Conservation (phyloP, 495 filamentous ascomycete species). For the Annulohypoxylon stygium region DNA sequence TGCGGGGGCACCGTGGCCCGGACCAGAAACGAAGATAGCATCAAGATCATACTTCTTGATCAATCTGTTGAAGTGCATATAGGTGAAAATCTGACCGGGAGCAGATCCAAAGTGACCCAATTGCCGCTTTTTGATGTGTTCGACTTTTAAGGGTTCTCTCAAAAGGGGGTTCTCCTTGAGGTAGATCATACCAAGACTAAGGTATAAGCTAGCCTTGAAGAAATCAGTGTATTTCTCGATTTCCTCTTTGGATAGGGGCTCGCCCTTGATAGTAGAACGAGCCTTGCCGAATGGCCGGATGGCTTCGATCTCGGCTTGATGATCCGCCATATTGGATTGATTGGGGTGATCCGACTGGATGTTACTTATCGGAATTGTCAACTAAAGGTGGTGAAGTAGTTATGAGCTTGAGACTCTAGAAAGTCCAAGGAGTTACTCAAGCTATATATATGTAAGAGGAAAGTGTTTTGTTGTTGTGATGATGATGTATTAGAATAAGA, state of each 20-base stretch:
- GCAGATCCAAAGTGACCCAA: constrained; percentile 82
- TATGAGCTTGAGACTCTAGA: constrained; percentile 24
- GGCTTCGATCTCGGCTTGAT: constrained; percentile 58
- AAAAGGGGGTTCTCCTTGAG: constrained; percentile 76
- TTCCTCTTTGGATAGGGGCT: constrained; percentile 71
- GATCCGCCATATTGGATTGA: constrained; percentile 52
- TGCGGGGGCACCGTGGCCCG: constrained; percentile 78
- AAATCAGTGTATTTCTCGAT: constrained; percentile 74
- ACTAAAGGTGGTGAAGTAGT: background rate
- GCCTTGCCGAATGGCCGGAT: constrained; percentile 74
- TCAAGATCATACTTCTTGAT: constrained; percentile 82
- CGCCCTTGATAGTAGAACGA: constrained; percentile 71
- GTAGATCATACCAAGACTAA: constrained; percentile 81
- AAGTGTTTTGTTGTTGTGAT: constrained; percentile 16
- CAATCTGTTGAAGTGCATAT: constrained; percentile 81
- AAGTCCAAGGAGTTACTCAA: constrained; percentile 22
- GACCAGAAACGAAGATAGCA: constrained; percentile 76
- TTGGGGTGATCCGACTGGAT: constrained; percentile 6
- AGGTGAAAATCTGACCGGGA: constrained; percentile 79
- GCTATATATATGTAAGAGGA: constrained; percentile 16
- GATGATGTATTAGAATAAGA: constrained; percentile 23
- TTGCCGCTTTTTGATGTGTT: constrained; percentile 76
- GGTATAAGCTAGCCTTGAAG: constrained; percentile 78
- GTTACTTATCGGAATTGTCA: constrained; percentile 1
- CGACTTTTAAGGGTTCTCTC: constrained; percentile 69